Conservation (phyloP, 2,329 filamentous ascomycete genomes). For the Phyllosticta ampelicida region DNA sequence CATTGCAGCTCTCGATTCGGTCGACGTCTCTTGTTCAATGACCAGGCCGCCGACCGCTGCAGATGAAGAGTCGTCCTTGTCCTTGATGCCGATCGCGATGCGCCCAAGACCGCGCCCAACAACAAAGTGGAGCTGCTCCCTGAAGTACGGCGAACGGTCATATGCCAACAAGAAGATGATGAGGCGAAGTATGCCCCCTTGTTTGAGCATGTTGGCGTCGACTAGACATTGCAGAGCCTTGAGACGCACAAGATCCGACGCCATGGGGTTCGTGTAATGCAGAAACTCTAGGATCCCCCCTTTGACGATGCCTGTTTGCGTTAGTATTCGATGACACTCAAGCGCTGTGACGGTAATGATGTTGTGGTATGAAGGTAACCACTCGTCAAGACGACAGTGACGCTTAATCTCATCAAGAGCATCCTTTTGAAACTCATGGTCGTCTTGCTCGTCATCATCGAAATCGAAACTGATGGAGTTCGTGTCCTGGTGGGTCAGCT, state of each 20-base stretch:
- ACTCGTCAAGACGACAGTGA: constrained; percentile 54
- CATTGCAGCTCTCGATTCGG: constrained; percentile 40
- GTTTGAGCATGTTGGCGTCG: constrained; percentile 43
- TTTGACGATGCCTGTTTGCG: constrained; percentile 42
- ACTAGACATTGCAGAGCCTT: constrained; percentile 49
- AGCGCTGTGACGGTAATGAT: constrained; percentile 51
- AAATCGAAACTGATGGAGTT: constrained; percentile 25
- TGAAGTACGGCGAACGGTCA: constrained; percentile 48
- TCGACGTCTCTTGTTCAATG: constrained; percentile 45
- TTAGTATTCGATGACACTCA: constrained; percentile 47
- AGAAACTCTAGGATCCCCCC: constrained; percentile 47
- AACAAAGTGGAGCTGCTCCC: constrained; percentile 40
- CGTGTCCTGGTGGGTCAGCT: constrained; percentile 29
- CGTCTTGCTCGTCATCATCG: constrained; percentile 39
- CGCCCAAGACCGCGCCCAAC: constrained; percentile 47
- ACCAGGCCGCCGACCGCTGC: constrained; percentile 37
- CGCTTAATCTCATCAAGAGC: constrained; percentile 52
- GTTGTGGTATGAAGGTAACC: constrained; percentile 56
- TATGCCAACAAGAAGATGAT: constrained; percentile 46
- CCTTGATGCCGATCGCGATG: constrained; percentile 46
- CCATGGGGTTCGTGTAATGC: constrained; percentile 49
- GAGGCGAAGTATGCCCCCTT: constrained; percentile 43
- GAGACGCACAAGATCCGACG: constrained; percentile 49
- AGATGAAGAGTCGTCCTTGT: constrained; percentile 20
- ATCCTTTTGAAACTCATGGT: constrained; percentile 44